Evolutionary conservation across 768 basidiomycete genomes (phyloP).

Genomic region (Ramaria sp.): DNA sequence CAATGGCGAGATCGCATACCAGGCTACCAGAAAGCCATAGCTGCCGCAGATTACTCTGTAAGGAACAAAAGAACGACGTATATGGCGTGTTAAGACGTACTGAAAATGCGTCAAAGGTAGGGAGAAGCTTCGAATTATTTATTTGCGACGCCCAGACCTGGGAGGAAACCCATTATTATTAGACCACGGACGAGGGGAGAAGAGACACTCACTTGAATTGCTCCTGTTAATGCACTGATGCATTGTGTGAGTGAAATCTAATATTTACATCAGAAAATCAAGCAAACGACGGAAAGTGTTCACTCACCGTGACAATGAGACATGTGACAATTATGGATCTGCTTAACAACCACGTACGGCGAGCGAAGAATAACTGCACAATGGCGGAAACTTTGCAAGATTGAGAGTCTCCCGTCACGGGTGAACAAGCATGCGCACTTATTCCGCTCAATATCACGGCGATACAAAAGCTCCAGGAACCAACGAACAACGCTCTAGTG

Average conservation of each 20-base stretch:
- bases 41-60: background rate
- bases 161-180: background rate
- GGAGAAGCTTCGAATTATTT: background rate
- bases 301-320: background rate
- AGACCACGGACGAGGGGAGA: background rate
- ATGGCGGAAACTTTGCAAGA: constrained; percentile 11
- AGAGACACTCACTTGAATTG: constrained; percentile 7
- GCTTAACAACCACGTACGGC: constrained; percentile 11
- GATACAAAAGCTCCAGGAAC: constrained; percentile 12
- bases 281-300: background rate
- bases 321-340: background rate
- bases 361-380: constrained; percentile 18
- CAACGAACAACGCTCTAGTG: constrained; percentile 10
- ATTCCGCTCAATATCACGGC: constrained; percentile 14
- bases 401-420: background rate
- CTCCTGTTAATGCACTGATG: constrained; percentile 9
- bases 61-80: no score
- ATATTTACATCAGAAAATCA: constrained; percentile 4
- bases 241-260: constrained; percentile 13
- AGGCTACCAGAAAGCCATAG: constrained; percentile 19
- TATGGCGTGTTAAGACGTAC: background rate
- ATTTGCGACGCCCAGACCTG: background rate
- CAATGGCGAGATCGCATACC: constrained; percentile 18
- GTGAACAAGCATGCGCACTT: constrained; percentile 9
- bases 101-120: constrained; percentile 1